A percentile compares a stretch with the other conserved stretches of the same genome.
Evolutionary conservation across 441 rosid species (phyloP).

Genomic region (Gossypium davidsonii): DNA sequence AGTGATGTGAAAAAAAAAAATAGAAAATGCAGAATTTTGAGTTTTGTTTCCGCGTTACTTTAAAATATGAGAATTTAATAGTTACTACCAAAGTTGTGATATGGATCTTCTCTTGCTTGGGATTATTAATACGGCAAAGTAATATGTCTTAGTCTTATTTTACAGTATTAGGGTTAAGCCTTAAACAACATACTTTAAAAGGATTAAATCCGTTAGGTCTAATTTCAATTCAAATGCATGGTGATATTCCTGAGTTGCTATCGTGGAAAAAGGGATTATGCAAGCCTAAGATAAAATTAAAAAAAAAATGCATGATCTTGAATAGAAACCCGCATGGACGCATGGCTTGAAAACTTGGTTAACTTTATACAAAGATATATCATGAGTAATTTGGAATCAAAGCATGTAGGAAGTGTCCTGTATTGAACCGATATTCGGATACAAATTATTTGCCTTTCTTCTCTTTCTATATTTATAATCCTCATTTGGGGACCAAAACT

Average conservation of each 20-base stretch:
- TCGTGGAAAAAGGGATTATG: not conserved
- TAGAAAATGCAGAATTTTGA: too few species aligned
- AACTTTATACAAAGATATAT: conserved; percentile 11
- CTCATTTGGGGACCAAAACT: not conserved
- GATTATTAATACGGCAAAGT: too few species aligned
- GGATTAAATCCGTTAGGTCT: not conserved
- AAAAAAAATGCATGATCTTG: not conserved
- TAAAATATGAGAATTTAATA: too few species aligned
- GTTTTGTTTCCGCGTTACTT: too few species aligned
- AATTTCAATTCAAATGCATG: not conserved
- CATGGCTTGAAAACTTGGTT: not conserved
- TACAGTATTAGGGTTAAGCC: not conserved
- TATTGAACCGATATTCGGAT: not conserved
- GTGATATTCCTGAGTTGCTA: not conserved
- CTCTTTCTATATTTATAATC: not conserved
- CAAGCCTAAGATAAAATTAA: not conserved
- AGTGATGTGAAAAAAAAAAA: too few species aligned
- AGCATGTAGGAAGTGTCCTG: conserved; percentile 15
- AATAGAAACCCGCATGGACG: not conserved
- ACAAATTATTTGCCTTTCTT: conserved; percentile 9
- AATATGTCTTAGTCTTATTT: too few species aligned
- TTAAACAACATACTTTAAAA: not conserved
- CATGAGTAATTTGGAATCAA: conserved; percentile 8
- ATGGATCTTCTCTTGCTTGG: too few species aligned
- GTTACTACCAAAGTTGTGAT: too few species aligned